Percentiles rank a stretch among this genome's conserved stretches.
Evolutionary conservation across 306 rosid genomes (phyloP).

Genomic region (Alnus rubra): DNA sequence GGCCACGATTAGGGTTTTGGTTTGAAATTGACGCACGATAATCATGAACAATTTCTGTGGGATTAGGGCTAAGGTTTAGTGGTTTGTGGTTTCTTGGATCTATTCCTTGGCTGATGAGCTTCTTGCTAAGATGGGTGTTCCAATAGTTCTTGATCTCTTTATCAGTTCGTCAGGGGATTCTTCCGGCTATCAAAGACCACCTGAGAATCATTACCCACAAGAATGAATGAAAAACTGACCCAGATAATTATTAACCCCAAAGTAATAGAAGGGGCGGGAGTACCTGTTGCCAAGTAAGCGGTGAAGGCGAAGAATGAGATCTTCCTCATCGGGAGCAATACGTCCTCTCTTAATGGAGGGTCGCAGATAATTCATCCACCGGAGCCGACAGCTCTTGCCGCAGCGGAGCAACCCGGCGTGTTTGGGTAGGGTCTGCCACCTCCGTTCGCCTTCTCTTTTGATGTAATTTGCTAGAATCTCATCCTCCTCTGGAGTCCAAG

Average conservation of each 20-base stretch:
- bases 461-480: slow-evolving; percentile 51
- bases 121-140: slow-evolving; percentile 93
- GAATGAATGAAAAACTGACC: not conserved
- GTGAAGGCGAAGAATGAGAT: slow-evolving; percentile 91
- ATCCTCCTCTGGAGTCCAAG: slow-evolving; percentile 84
- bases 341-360: slow-evolving; percentile 86
- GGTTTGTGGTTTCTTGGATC: slow-evolving; percentile 96
- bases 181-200: slow-evolving; percentile 94
- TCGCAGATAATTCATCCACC: slow-evolving; percentile 96
- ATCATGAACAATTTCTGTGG: not conserved
- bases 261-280: not conserved
- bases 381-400: slow-evolving; percentile 90
- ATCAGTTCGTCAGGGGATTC: slow-evolving; percentile 83
- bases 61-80: slow-evolving; percentile 28
- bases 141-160: slow-evolving; percentile 89
- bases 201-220: slow-evolving; percentile 23
- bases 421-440: slow-evolving; percentile 80
- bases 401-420: slow-evolving; percentile 76
- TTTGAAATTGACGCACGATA: not conserved
- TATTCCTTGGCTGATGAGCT: slow-evolving; percentile 80
- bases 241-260: not conserved
- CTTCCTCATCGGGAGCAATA: slow-evolving; percentile 88
- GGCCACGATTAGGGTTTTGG: not conserved
- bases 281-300: slow-evolving; percentile 89
- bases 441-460: slow-evolving; percentile 71